These are phyloP conservation scores for Gillenia trifoliata DNA, from an alignment of 306 rosid genomes.

Conservation along the genomic window DNA sequence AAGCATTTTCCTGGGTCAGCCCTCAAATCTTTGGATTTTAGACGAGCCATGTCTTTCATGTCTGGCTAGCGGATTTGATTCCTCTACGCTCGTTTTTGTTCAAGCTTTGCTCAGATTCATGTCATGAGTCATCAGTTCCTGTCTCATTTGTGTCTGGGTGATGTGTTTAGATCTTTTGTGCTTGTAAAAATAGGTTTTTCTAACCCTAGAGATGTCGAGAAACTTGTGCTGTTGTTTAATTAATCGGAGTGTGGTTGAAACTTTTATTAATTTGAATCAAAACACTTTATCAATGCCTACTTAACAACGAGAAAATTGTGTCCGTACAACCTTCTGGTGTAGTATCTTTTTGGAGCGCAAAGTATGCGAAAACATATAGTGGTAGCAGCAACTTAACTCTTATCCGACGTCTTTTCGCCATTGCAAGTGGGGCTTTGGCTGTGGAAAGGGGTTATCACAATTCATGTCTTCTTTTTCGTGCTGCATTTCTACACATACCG, in stretches of 20 bases:
- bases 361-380: no score
- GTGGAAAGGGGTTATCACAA: no score
- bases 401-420: no score
- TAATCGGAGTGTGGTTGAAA: conserved; percentile 11
- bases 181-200: conserved; percentile 38
- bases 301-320: background rate
- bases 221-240: conserved; percentile 19
- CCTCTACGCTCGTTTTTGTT: background rate
- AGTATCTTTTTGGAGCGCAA: no score
- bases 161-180: conserved; percentile 22
- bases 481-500: no score
- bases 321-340: background rate
- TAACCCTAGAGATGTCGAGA: conserved; percentile 40
- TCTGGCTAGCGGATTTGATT: conserved; percentile 33
- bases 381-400: no score
- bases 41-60: conserved; percentile 62
- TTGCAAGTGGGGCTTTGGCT: no score
- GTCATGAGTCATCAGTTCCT: background rate
- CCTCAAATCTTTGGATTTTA: conserved; percentile 58
- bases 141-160: conserved; percentile 9
- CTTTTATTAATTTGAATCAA: conserved; percentile 10
- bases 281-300: background rate
- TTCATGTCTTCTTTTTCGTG: no score
- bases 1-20: conserved; percentile 58
- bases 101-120: background rate